Conservation (phyloP, 139 green algal genomes). For the Pedinophyceae sp. region DNA sequence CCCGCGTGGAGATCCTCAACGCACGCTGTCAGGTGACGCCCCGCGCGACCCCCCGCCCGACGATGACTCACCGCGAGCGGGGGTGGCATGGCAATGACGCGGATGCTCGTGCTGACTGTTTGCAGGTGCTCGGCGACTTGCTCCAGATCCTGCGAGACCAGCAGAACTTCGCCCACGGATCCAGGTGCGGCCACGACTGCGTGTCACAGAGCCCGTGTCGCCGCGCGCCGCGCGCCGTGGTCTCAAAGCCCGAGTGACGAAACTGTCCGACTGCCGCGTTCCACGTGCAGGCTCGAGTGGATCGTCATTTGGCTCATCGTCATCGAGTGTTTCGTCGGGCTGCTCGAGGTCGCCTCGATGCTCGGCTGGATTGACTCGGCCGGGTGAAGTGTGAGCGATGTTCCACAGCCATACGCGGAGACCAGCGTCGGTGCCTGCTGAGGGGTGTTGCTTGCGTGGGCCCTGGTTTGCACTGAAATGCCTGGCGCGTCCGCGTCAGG, state of each 20-base stretch:
- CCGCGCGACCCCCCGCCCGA: background rate
- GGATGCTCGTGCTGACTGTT: background rate
- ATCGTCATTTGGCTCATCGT: background rate
- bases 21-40: background rate
- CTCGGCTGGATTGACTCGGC: background rate
- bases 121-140: background rate
- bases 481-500: too few species aligned
- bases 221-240: too few species aligned
- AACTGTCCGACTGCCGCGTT: too few species aligned
- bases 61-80: background rate
- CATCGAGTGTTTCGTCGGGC: background rate
- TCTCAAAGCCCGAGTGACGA: too few species aligned
- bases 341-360: background rate
- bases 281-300: background rate
- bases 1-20: background rate
- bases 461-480: too few species aligned
- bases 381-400: too few species aligned
- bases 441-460: too few species aligned
- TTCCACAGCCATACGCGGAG: too few species aligned
- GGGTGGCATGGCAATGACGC: background rate
- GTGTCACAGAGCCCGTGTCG: too few species aligned
- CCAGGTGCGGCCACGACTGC: too few species aligned
- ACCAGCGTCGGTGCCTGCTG: too few species aligned
- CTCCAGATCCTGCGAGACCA: background rate
- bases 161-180: background rate